Percentiles rank a stretch among this genome's conserved stretches.
Evolutionary conservation across 2,329 filamentous ascomycete species (phyloP).

Genomic region (Colletotrichum tofieldiae): DNA sequence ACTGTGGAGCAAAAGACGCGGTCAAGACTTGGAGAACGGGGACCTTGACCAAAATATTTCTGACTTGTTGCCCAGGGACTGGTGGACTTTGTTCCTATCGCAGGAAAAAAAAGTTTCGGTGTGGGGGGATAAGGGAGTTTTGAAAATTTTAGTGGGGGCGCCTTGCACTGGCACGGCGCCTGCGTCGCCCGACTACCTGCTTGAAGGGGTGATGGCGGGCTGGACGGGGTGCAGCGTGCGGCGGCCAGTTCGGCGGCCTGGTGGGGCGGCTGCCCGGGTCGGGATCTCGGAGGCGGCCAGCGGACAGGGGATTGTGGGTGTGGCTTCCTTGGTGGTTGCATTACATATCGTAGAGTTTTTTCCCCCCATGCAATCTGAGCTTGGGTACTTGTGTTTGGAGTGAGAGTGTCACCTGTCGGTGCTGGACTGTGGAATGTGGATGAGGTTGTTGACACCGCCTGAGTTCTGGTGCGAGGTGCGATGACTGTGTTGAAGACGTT

Average conservation of each 20-base stretch:
- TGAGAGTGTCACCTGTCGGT: not conserved
- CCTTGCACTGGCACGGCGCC: not conserved
- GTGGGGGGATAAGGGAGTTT: constrained; percentile 31
- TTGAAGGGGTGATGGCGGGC: not conserved
- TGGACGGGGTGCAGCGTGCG: not conserved
- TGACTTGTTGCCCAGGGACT: constrained; percentile 18
- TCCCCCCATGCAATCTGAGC: not conserved
- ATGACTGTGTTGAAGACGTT: not conserved
- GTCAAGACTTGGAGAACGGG: not conserved
- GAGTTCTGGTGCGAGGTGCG: not conserved
- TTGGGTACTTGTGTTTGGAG: not conserved
- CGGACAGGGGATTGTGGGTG: too few species aligned
- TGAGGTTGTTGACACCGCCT: not conserved
- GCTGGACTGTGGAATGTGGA: not conserved
- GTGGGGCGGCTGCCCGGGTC: constrained; percentile 19
- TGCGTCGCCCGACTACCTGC: not conserved
- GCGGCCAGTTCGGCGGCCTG: constrained; percentile 33
- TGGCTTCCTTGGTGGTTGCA: not conserved
- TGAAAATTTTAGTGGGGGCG: constrained; percentile 17
- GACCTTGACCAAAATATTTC: constrained; percentile 11
- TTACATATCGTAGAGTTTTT: not conserved
- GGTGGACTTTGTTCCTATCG: constrained; percentile 25
- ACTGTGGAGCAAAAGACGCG: constrained; percentile 12
- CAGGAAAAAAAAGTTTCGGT: constrained; percentile 26
- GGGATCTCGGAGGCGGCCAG: not conserved